Base-by-base conservation (phyloP, 1,284 basidiomycete genomes). In the Veloboletus limbatus region DNA sequence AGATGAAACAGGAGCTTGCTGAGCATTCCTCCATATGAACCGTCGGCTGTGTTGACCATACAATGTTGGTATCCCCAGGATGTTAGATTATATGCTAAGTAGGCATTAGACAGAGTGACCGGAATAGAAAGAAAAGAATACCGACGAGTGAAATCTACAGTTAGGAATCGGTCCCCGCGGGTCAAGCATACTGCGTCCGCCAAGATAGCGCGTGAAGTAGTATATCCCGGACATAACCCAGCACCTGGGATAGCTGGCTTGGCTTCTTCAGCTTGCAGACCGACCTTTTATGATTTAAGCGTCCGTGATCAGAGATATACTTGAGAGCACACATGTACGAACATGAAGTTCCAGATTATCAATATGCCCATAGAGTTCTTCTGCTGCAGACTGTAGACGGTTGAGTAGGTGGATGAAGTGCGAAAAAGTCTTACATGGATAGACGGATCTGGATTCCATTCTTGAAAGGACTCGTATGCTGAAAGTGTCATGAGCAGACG, bases 181-280 rank as follows among this genome's bases (percentile, higher is more conserved):
- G 73, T 77, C 35, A 92, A 73, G 40, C 77, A 79, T 28, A 92
- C 83, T 6, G 92, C 92, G 60, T 94, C 91, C 11, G 85, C 76
- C 14, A 94, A 72, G 54, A 94, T 94, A 17, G 88, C 85, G 27
- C 92, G 76, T 7, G 88, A 89, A 57, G 92, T 88, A 8, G 91
- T 92, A 70, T 84, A 92, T 18, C 90, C 89, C n/a, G 89, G 88
- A 63, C 88, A 90, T 4, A 91, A 63, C 10, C 92, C 92, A 8
- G 87, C 85, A n/a, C 88, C 88, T 8, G 81, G 77, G 33, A 79
- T 77, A 16, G 81, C 77, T 11, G 67, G 60, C 60, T 92, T 92
- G 9, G 82, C 60, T 62, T 91, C 75, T 62, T 92, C 88, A 6
- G 87, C 85, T 69, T 86, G 84, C 45, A 88, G 63, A n/a, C 86